These are phyloP conservation scores for Penicillium cataractarum DNA, from an alignment of 495 filamentous ascomycete species.

Conservation along the genomic window DNA sequence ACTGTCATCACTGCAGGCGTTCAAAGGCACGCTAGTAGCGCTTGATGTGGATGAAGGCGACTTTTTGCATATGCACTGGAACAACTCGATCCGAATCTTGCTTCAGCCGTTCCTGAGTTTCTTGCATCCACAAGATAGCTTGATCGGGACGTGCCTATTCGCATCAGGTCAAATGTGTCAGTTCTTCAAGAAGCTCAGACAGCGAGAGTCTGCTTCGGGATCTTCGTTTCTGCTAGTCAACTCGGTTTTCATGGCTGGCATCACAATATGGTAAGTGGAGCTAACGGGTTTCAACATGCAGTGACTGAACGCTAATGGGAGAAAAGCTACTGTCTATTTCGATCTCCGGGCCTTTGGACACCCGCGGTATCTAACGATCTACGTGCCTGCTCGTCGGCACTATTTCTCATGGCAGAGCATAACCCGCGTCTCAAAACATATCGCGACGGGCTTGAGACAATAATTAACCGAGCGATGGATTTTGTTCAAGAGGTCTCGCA, in stretches of 20 bases:
- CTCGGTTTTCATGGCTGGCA: constrained; percentile 44
- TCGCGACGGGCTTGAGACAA: constrained; percentile 45
- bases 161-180: constrained; percentile 48
- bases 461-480: constrained; percentile 46
- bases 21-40: constrained; percentile 29
- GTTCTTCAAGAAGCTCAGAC: constrained; percentile 44
- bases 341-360: constrained; percentile 40
- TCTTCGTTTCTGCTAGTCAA: constrained; percentile 48
- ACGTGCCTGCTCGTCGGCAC: constrained; percentile 43
- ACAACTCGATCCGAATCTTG: constrained; percentile 42
- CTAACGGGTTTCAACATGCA: not conserved
- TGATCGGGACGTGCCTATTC: constrained; percentile 34
- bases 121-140: constrained; percentile 33
- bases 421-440: constrained; percentile 42
- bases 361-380: constrained; percentile 43
- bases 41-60: constrained; percentile 35
- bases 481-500: constrained; percentile 16
- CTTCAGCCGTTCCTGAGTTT: constrained; percentile 45
- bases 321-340: constrained; percentile 30
- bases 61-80: constrained; percentile 47
- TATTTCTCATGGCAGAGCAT: constrained; percentile 50
- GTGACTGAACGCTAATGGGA: constrained; percentile 2
- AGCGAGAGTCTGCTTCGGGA: constrained; percentile 37
- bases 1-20: constrained; percentile 37
- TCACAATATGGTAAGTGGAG: constrained; percentile 39